These are phyloP conservation scores for Gyrodon lividus DNA, from an alignment of 768 basidiomycete species.

Conservation along the genomic window DNA sequence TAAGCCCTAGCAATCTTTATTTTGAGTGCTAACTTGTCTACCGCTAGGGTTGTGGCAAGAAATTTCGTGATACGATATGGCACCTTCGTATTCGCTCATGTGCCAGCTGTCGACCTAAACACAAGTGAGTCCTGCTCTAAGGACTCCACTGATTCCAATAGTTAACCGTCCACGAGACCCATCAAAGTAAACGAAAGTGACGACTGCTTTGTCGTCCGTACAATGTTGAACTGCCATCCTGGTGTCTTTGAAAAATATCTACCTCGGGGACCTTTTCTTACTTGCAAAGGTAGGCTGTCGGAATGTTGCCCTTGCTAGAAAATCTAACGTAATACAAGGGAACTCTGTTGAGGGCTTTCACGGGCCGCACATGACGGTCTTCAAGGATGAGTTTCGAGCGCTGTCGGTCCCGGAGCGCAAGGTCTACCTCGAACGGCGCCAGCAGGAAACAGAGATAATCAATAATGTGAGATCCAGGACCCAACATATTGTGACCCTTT, in stretches of 20 bases:
- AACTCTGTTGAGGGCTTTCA: slow-evolving; percentile 24
- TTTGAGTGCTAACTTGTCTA: neutral
- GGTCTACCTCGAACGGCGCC: slow-evolving; percentile 17
- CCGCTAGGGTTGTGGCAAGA: slow-evolving; percentile 22
- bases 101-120: slow-evolving; percentile 23
- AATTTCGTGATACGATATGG: slow-evolving; percentile 30
- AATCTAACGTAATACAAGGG: slow-evolving; percentile 15
- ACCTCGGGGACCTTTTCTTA: slow-evolving; percentile 26
- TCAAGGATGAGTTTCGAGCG: slow-evolving; percentile 13
- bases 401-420: slow-evolving; percentile 16
- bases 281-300: slow-evolving; percentile 18
- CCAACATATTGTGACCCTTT: neutral
- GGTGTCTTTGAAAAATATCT: slow-evolving; percentile 21
- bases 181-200: slow-evolving; percentile 13
- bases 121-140: slow-evolving; percentile 18
- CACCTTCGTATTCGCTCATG: slow-evolving; percentile 35
- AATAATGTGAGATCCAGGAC: slow-evolving; percentile 11
- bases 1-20: neutral
- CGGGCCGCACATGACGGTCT: slow-evolving; percentile 12
- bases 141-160: neutral
- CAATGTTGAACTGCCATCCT: slow-evolving; percentile 8
- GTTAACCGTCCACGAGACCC: slow-evolving; percentile 12
- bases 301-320: neutral
- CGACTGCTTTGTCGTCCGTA: slow-evolving; percentile 7
- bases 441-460: slow-evolving; percentile 5